Conservation (phyloP, 2,329 filamentous ascomycete genomes). For the Penicillium decumbens region DNA sequence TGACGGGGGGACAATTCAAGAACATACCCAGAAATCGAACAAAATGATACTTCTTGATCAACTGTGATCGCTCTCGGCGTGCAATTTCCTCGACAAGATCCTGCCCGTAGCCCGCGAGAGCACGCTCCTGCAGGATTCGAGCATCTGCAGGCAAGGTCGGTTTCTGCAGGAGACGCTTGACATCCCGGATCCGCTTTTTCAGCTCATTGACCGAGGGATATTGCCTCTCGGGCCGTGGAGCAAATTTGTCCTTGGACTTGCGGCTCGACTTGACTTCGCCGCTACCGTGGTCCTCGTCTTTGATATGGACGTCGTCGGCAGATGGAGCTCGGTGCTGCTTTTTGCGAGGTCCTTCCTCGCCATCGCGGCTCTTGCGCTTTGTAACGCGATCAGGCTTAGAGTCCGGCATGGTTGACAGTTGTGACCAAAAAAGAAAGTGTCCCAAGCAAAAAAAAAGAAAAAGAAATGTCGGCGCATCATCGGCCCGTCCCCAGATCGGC, state of each 20-base stretch:
- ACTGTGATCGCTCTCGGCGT: constrained; percentile 49
- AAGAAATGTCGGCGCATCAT: constrained; percentile 24
- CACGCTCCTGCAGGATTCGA: constrained; percentile 56
- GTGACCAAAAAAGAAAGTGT: constrained; percentile 1
- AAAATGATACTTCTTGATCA: constrained; percentile 61
- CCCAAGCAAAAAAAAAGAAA: constrained; percentile 15
- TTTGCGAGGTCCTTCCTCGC: constrained; percentile 25
- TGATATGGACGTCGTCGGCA: constrained; percentile 9
- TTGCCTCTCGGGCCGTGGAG: constrained; percentile 25
- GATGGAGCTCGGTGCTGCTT: constrained; percentile 23
- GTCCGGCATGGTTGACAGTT: constrained; percentile 15
- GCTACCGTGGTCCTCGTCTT: constrained; percentile 13
- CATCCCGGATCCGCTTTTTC: constrained; percentile 54
- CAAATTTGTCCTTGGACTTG: constrained; percentile 21
- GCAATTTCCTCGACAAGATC: constrained; percentile 50
- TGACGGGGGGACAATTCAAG: not conserved
- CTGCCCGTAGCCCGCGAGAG: constrained; percentile 52
- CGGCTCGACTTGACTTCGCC: constrained; percentile 8
- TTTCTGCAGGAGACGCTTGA: constrained; percentile 50
- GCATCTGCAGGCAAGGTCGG: constrained; percentile 52
- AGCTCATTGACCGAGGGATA: constrained; percentile 46
- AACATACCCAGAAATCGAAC: constrained; percentile 57
- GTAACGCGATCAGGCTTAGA: constrained; percentile 18
- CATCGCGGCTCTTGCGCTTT: constrained; percentile 30
- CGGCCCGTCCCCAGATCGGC: constrained; percentile 30